These are phyloP conservation scores for Hyphopichia pseudoburtonii DNA, from an alignment of 1,139 yeast genomes.

Conservation along the genomic window DNA sequence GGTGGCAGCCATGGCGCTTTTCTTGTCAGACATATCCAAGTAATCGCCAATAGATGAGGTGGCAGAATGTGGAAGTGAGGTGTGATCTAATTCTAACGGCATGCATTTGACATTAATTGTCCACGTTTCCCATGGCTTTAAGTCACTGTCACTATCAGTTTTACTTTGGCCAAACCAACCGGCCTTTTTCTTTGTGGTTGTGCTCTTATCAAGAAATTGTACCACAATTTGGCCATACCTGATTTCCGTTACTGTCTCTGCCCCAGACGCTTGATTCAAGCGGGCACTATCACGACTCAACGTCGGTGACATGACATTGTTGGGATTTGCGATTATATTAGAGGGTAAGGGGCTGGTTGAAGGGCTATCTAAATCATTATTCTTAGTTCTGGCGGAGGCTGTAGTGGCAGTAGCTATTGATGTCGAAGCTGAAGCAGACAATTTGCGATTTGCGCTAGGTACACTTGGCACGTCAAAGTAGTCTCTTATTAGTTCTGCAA, in stretches of 20 bases:
- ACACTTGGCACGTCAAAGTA: conserved; percentile 18
- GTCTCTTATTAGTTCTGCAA: conserved; percentile 34
- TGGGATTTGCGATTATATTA: background rate
- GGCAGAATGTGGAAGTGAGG: background rate
- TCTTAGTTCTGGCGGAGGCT: background rate
- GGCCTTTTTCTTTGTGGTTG: conserved; percentile 33
- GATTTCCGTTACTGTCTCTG: too few species aligned
- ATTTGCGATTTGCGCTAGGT: background rate
- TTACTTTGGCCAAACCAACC: conserved; percentile 46
- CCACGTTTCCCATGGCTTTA: conserved; percentile 47
- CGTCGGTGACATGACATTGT: too few species aligned
- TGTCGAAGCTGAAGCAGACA: background rate
- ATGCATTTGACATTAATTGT: conserved; percentile 34
- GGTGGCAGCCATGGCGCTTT: too few species aligned
- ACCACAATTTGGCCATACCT: conserved; percentile 30
- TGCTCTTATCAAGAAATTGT: conserved; percentile 28
- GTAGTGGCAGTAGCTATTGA: conserved; percentile 3
- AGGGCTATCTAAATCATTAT: background rate
- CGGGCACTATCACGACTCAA: too few species aligned
- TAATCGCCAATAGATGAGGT: conserved; percentile 6
- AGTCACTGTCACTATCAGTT: conserved; percentile 20
- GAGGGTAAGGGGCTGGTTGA: background rate
- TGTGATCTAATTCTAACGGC: conserved; percentile 16
- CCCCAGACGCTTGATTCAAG: too few species aligned
- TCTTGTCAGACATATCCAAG: conserved; percentile 27